Percentiles rank a stretch among this genome's conserved stretches.
Evolutionary conservation across 345 rosid genomes (phyloP).

Genomic region (Eucalyptus fibrosa): DNA sequence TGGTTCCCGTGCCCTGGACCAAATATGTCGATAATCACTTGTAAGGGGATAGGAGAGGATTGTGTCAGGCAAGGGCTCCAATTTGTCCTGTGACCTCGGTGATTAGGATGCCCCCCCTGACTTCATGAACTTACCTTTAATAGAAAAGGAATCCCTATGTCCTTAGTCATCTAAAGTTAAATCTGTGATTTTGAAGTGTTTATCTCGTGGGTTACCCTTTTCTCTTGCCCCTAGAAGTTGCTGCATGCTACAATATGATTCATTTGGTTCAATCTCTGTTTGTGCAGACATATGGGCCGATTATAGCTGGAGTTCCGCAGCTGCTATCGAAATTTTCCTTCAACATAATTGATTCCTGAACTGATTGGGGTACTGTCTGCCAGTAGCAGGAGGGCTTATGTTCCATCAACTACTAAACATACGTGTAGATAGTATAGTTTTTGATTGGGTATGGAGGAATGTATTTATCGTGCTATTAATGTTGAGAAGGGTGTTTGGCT

Average conservation of each 20-base stretch:
- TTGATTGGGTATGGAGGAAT: not conserved
- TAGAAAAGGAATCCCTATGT: not conserved
- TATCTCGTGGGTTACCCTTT: not conserved
- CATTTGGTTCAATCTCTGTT: not conserved
- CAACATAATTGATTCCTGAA: constrained; percentile 42
- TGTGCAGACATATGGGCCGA: constrained; percentile 63
- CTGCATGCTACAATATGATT: not conserved
- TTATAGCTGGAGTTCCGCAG: constrained; percentile 68
- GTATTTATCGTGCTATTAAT: not conserved
- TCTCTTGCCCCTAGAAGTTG: not conserved
- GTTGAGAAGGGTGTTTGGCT: not conserved
- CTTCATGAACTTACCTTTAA: not conserved
- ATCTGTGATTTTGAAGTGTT: not conserved
- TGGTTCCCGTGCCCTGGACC: not conserved
- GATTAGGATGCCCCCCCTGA: not conserved
- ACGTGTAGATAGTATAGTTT: not conserved
- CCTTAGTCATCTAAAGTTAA: not conserved
- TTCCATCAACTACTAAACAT: not conserved
- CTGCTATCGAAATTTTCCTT: constrained; percentile 67
- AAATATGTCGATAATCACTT: not conserved
- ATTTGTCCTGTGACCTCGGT: not conserved
- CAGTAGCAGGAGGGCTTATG: not conserved
- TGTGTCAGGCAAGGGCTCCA: not conserved
- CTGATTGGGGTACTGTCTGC: not conserved
- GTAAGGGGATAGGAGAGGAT: not conserved